Base-by-base conservation (phyloP, 2,329 filamentous ascomycete species). In the Tolypocladium cylindrosporum region DNA sequence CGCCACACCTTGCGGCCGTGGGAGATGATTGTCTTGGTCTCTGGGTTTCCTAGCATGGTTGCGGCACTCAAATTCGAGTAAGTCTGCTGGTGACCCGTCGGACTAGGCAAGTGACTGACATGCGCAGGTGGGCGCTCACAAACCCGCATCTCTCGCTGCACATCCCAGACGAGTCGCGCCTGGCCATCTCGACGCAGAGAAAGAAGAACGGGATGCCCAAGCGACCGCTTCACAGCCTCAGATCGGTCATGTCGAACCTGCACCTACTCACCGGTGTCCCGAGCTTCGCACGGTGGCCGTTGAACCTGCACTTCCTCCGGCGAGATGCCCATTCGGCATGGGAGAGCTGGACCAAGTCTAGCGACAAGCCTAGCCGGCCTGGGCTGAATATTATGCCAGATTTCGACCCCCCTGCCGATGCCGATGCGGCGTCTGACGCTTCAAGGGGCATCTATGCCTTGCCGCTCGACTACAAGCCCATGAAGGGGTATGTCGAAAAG, bases 41-140 rank as follows among this genome's bases (percentile, higher is more conserved):
- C 89, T 8, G 93, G 93, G 0, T 99, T 99, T 63, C 91, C 90
- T 0, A 93, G 89, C 63, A 87, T 87, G 66, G 84, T 93, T 41
- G 91, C 90, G 0, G 94, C 94, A 1, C 75, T 99, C 62, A 93
- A 97, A 68, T 97, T 99, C 68, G 93, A 97, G 88, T 94, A 79
- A 69, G 85, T 3, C 5, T 48, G 13, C 14, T 31, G 37, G n/a
- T 40, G 27, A 40, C 5, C 19, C 5, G 31, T 19, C 19, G 31
- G 2, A 8, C n/a, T 31, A 36, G 31, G 34, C n/a, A 36, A 21
- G 13, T 45, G 10, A 45, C 55, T 64, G 43, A 58, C 55, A 14
- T 36, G n/a, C 54, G 10, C 43, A 93, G 90, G 78, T 97, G 93
- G 93, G 92, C 93, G 43, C 88, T 95, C 79, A 90, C 90, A 63